A percentile compares a stretch with the other conserved stretches of the same genome.
Evolutionary conservation across 2,329 filamentous ascomycete species (phyloP).

Genomic region (Aotearoamyces nothofagi): DNA sequence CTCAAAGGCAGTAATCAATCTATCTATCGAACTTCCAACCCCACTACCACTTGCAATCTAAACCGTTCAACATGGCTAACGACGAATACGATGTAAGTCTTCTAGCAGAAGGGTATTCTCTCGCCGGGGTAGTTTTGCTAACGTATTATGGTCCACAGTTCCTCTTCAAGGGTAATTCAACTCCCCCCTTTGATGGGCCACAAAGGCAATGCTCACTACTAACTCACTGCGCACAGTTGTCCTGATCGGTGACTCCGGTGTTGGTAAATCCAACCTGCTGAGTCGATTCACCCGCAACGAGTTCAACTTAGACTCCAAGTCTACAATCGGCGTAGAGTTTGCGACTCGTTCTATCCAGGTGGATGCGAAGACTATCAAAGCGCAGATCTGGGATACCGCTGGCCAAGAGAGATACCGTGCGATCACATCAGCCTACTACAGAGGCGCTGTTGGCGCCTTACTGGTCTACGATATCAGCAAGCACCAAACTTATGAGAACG

Average conservation of each 20-base stretch:
- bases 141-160: slow-evolving; percentile 61
- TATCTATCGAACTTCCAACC: slow-evolving; percentile 5
- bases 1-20: no score
- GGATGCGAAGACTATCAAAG: slow-evolving; percentile 99
- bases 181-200: slow-evolving; percentile 9
- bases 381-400: slow-evolving; percentile 99
- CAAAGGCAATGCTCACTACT: slow-evolving; percentile 15
- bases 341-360: slow-evolving; percentile 97
- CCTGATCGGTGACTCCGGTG: slow-evolving; percentile 96
- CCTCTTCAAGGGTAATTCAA: slow-evolving; percentile 81
- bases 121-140: slow-evolving; percentile 21
- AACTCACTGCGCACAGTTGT: slow-evolving; percentile 49
- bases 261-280: slow-evolving; percentile 99
- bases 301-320: slow-evolving; percentile 99
- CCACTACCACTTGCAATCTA: slow-evolving; percentile 7
- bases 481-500: slow-evolving; percentile 98
- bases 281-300: slow-evolving; percentile 99
- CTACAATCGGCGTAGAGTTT: slow-evolving; percentile 98
- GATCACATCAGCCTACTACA: slow-evolving; percentile 98
- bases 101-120: slow-evolving; percentile 14
- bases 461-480: slow-evolving; percentile 99
- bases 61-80: slow-evolving; percentile 64
- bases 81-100: slow-evolving; percentile 97
- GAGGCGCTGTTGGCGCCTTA: slow-evolving; percentile 89
- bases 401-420: slow-evolving; percentile 98